Conservation (phyloP, 164 flowering plant genomes). For the Vitis riparia region DNA sequence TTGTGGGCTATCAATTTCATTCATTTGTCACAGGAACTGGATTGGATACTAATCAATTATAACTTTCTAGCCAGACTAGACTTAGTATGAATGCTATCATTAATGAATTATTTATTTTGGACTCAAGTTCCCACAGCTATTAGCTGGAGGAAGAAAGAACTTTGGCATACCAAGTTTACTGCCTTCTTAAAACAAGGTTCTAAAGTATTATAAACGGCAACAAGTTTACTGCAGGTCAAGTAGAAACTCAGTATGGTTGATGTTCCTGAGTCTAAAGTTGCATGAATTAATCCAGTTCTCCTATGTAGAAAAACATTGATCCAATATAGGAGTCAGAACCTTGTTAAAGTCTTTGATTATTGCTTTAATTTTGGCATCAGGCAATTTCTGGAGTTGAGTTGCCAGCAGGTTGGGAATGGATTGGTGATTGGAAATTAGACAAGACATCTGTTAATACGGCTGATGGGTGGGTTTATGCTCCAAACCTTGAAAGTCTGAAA, state of each 20-base stretch:
- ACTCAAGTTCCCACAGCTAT: not conserved
- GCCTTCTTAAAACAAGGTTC: too few species aligned
- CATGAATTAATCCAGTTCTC: not conserved
- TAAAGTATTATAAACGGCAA: too few species aligned
- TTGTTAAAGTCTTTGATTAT: not conserved
- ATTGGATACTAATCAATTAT: not conserved
- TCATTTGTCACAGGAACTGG: not conserved
- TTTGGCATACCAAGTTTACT: too few species aligned
- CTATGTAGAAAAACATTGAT: not conserved
- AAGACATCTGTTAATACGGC: slow-evolving; percentile 43
- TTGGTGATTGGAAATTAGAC: slow-evolving; percentile 84
- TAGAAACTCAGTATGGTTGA: not conserved
- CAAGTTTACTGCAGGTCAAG: too few species aligned
- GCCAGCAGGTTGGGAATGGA: slow-evolving; percentile 79
- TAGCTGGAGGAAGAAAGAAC: not conserved
- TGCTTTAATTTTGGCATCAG: slow-evolving; percentile 25
- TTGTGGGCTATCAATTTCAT: not conserved
- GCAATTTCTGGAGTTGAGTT: slow-evolving; percentile 36
- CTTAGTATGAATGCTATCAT: not conserved
- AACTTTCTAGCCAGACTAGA: not conserved
- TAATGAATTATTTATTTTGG: not conserved
- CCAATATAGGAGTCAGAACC: not conserved
- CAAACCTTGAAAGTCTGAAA: slow-evolving; percentile 53
- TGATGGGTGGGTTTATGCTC: slow-evolving; percentile 93
- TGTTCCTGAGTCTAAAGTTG: not conserved